Conservation (phyloP, 176 grass and related monocot species). For the Leersia perrieri region DNA sequence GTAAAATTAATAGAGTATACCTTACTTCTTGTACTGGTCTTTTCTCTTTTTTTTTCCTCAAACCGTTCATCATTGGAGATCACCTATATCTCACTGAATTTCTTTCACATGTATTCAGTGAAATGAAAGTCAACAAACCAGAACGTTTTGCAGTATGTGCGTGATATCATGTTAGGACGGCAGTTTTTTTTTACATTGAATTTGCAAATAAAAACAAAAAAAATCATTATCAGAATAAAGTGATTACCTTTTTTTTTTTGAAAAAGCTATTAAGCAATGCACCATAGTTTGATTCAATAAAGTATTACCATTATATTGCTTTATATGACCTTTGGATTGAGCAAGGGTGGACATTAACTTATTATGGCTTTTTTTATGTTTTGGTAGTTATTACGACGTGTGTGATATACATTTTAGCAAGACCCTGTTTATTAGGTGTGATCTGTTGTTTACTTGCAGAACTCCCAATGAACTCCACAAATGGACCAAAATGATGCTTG, state of each 20-base stretch:
- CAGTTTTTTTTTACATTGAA: neutral
- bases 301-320: neutral
- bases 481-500: conserved; percentile 82
- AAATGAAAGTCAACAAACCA: neutral
- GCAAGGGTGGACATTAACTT: too few species aligned
- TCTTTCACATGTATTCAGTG: neutral
- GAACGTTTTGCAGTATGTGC: neutral
- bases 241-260: neutral
- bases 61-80: neutral
- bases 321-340: neutral
- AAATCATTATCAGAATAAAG: neutral
- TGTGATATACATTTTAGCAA: neutral
- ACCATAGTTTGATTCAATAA: neutral
- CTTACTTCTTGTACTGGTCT: neutral
- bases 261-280: neutral
- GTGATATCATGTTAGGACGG: too few species aligned
- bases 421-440: conserved; percentile 11
- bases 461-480: conserved; percentile 89
- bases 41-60: neutral
- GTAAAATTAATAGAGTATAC: neutral
- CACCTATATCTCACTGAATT: neutral
- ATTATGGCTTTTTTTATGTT: neutral
- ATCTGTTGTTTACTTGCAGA: conserved; percentile 39
- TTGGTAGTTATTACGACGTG: neutral
- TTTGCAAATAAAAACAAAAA: neutral